Conservation (phyloP, 768 basidiomycete species). For the Pisolithus orientalis region DNA sequence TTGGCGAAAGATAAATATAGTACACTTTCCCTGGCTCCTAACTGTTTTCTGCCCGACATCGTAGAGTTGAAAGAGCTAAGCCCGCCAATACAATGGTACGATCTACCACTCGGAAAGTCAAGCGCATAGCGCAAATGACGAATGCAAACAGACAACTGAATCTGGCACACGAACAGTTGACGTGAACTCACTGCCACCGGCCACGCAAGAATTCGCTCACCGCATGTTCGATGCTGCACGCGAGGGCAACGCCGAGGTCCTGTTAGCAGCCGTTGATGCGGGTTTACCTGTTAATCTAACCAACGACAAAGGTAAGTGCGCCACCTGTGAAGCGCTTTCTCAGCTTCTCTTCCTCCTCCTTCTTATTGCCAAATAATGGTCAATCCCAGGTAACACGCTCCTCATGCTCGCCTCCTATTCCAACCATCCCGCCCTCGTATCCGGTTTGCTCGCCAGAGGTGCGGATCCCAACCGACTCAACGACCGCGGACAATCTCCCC, state of each 20-base stretch:
- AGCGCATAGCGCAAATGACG: background rate
- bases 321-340: background rate
- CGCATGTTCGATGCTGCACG: conserved; percentile 75
- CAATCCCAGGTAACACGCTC: conserved; percentile 58
- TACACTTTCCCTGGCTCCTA: too few species aligned
- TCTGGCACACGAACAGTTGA: background rate
- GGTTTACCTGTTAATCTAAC: conserved; percentile 70
- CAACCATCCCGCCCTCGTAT: conserved; percentile 52
- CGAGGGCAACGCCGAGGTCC: conserved; percentile 43
- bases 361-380: background rate
- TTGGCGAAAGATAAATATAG: too few species aligned
- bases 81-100: too few species aligned
- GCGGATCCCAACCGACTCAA: conserved; percentile 68
- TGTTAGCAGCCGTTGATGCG: conserved; percentile 57
- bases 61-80: too few species aligned
- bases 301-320: conserved; percentile 54
- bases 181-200: conserved; percentile 24
- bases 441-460: conserved; percentile 46
- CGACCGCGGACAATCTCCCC: conserved; percentile 64
- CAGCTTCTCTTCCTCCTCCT: background rate
- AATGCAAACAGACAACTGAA: background rate
- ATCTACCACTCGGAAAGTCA: too few species aligned
- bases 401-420: conserved; percentile 75
- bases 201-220: conserved; percentile 47
- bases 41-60: too few species aligned